Percentiles rank a stretch among this genome's conserved stretches.
Conservation (phyloP, 2,329 filamentous ascomycete species). For the Rosellinia necatrix region DNA sequence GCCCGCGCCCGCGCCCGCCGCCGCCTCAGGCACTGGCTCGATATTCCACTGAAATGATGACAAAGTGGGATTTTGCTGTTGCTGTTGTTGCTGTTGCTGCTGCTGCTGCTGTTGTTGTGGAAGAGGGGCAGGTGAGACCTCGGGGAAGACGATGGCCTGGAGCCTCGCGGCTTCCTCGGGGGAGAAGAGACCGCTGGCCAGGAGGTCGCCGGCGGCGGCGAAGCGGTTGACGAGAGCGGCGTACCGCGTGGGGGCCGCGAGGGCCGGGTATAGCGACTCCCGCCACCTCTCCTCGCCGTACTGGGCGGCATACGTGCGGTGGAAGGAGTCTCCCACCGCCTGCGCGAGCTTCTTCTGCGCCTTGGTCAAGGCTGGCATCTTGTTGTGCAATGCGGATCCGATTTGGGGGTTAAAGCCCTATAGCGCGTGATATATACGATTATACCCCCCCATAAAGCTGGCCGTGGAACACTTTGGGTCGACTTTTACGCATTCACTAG, state of each 20-base stretch:
- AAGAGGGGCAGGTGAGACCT: background rate
- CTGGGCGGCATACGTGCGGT: constrained; percentile 32
- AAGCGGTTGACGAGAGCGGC: constrained; percentile 37
- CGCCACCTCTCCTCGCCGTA: constrained; percentile 37
- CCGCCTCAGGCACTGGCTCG: no score
- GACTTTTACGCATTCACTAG: no score
- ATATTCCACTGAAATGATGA: no score
- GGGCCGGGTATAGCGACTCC: constrained; percentile 33
- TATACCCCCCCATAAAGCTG: no score
- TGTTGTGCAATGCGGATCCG: background rate
- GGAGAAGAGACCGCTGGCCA: constrained; percentile 26
- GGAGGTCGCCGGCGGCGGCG: constrained; percentile 12
- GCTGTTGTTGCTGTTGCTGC: no score
- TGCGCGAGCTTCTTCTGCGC: constrained; percentile 35
- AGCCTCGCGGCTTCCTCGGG: constrained; percentile 24
- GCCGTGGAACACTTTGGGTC: no score
- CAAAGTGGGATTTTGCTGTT: no score
- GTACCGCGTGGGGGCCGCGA: constrained; percentile 36
- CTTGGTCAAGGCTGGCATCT: constrained; percentile 36
- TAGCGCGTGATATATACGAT: no score
- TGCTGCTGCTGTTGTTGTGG: no score
- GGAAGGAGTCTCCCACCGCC: constrained; percentile 34
- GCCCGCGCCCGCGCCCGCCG: no score
- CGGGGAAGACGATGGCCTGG: constrained; percentile 27
- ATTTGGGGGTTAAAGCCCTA: background rate